These are phyloP conservation scores for Atkinsonella texensis DNA, from an alignment of 2,329 filamentous ascomycete genomes.

Conservation along the genomic window DNA sequence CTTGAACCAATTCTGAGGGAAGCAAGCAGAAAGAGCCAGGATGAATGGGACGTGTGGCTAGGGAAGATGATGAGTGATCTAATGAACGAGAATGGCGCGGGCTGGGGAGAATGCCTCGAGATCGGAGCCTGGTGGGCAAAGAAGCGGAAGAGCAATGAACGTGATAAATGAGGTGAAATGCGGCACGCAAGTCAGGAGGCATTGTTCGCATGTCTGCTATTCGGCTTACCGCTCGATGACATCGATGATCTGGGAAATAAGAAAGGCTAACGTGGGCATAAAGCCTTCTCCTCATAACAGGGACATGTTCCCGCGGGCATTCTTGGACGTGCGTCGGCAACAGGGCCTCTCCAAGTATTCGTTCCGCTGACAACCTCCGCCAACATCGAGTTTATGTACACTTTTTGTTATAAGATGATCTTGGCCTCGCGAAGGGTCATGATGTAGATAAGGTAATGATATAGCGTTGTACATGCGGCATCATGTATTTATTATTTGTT, in stretches of 20 bases:
- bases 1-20: conserved; percentile 75
- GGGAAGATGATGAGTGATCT: conserved; percentile 77
- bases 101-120: conserved; percentile 75
- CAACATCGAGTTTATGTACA: no score
- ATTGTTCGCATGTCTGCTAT: not conserved
- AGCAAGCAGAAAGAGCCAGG: conserved; percentile 72
- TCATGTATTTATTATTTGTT: not conserved
- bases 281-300: no score
- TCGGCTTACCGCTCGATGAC: no score
- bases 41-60: conserved; percentile 89
- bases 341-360: no score
- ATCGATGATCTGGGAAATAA: no score
- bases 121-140: conserved; percentile 82
- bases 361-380: no score
- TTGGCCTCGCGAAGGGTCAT: not conserved
- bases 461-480: not conserved
- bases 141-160: conserved; percentile 36
- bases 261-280: no score
- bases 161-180: not conserved
- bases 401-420: no score
- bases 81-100: conserved; percentile 64
- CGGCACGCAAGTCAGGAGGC: not conserved
- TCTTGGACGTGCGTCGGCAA: no score
- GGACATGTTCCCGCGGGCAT: no score
- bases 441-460: not conserved